Evolutionary conservation across 345 rosid genomes (phyloP), one percentile per base, ranked within the genome.

Genomic region (Lenwebbia sp.): DNA sequence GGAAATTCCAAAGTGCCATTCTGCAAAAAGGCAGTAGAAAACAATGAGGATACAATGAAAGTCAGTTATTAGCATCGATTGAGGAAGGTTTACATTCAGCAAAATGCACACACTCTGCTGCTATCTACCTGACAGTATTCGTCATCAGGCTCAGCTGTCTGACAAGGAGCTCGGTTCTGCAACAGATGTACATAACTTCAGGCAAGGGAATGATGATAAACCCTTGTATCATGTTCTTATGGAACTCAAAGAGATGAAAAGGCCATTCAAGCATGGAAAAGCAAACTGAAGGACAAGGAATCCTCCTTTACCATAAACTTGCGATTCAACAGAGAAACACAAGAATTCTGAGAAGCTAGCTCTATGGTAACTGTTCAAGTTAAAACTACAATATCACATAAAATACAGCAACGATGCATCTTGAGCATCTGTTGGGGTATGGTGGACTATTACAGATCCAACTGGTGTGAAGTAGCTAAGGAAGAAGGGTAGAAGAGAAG

Each of bases 61-160:
- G 26, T 70, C 81, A 70, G 47, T 70, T 70, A 70, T 70, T 70
- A 70, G 81, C 23, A 37, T 19, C 5, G 26, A 22, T 10, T 33
- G 4, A 70, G 47, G 25, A 70, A 70, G 22, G 47, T 37, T 70
- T 70, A 37, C 78, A 70, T 33, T 70, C 12, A 37, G 81, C 81
- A 70, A 70, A 37, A 37, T 37, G 81, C 47, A 37, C 47, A 70
- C 26, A 70, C 13, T 37, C 25, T 37, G 81, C 81, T 52, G 85
- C 84, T 85, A 83, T 85, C 86, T 86, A 95, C 99, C 94, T 94
- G 93, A 86, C 88, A 86, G 76, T 92, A 90, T 86, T 90, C 90
- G 86, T 86, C 88, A 84, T 90, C 93, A 76, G 87, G 89, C 87
- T 93, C 93, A n/a, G 0, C 93, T 41, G 88, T 92, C 94, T 82